Evolutionary conservation across 176 grass and related monocot genomes (phyloP).

Genomic region (Alloteropsis semialata): DNA sequence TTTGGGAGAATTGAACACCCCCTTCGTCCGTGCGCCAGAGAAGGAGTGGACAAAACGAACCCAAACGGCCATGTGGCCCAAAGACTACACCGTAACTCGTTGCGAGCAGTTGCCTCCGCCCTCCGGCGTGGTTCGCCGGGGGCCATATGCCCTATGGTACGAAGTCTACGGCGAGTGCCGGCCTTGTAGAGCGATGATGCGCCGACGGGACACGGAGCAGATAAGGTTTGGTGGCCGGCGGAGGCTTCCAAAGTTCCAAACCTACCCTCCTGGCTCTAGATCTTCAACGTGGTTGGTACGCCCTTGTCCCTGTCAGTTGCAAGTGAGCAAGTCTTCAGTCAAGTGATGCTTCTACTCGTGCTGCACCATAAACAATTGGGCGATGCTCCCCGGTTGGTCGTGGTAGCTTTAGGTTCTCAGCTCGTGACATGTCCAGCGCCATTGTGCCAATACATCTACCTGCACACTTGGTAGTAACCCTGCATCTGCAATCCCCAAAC

Average conservation of each 20-base stretch:
- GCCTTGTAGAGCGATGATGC: not conserved
- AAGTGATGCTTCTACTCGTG: not conserved
- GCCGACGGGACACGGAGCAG: not conserved
- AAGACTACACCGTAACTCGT: not conserved
- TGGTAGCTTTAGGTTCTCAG: not conserved
- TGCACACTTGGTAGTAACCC: no score
- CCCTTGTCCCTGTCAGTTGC: conserved; percentile 1
- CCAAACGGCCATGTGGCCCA: not conserved
- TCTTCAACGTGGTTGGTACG: conserved; percentile 6
- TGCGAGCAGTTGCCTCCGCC: not conserved
- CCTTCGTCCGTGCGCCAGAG: accelerated
- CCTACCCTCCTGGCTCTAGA: not conserved
- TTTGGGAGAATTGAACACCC: no score
- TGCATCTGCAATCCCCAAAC: not conserved
- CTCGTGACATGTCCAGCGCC: not conserved
- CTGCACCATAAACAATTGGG: not conserved
- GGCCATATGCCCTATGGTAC: not conserved
- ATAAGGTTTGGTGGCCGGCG: conserved; percentile 32
- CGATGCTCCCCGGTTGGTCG: not conserved
- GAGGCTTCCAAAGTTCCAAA: not conserved
- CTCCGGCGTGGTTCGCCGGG: not conserved
- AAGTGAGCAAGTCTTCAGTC: conserved; percentile 11
- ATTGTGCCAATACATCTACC: no score
- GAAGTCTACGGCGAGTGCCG: not conserved
- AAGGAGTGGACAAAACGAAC: not conserved